phyloP scores from a whole-genome alignment of 345 rosid genomes.

The Dovyalis caffra region DNA sequence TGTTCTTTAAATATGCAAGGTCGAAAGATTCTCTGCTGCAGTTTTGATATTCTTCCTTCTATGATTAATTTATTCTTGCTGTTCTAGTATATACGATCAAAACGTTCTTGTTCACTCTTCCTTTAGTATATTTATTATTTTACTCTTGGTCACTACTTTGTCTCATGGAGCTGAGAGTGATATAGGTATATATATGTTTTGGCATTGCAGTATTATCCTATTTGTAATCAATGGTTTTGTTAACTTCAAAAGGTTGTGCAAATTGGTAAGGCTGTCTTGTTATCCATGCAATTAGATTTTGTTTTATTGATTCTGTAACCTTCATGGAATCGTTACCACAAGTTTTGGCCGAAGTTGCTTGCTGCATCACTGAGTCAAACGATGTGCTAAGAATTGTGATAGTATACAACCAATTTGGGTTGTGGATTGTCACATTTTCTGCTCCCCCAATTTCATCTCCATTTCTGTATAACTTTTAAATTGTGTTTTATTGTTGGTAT shows the following conservation, averaged over 20 bases:
- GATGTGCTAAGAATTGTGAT: not conserved
- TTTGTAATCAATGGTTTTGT: not conserved
- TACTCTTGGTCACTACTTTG: not conserved
- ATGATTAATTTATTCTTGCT: not conserved
- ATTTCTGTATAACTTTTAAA: not conserved
- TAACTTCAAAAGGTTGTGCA: too few relatives aligned
- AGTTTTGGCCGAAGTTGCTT: not conserved
- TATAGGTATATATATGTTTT: too few relatives aligned
- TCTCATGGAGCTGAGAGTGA: not conserved
- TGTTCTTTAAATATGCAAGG: not conserved
- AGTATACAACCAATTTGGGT: not conserved
- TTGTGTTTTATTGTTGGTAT: not conserved
- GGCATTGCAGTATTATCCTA: not conserved
- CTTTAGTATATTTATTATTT: not conserved
- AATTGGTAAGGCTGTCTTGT: not conserved
- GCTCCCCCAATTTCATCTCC: not conserved
- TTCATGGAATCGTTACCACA: not conserved
- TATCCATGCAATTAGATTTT: not conserved
- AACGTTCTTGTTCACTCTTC: not conserved
- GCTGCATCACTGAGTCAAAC: not conserved
- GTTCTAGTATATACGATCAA: not conserved
- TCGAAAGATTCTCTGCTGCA: not conserved
- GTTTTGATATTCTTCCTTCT: not conserved
- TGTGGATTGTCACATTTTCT: not conserved
- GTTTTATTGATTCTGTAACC: not conserved